Percentiles rank a stretch among this genome's conserved stretches.
phyloP scores from a whole-genome alignment of 805 yeast genomes.

The Candida yuanshanica region DNA sequence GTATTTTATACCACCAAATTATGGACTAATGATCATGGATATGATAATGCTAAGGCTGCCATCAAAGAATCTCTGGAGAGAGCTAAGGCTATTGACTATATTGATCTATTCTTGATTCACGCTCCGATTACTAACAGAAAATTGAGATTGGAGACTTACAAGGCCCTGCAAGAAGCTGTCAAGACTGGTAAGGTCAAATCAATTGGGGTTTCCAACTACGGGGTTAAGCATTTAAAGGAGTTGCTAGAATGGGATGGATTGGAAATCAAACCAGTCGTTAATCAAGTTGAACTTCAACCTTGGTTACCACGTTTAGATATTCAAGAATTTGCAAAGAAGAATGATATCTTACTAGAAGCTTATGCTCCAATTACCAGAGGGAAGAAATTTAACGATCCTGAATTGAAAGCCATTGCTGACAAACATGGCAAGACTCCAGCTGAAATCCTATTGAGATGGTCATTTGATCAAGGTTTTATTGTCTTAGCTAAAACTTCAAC shows the following conservation, averaged over 20 bases:
- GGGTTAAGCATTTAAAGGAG: conserved; percentile 53
- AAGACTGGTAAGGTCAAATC: conserved; percentile 52
- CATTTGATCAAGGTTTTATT: conserved; percentile 20
- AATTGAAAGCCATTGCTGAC: conserved; percentile 42
- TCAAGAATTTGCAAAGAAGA: conserved; percentile 49
- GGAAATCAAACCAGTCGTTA: conserved; percentile 56
- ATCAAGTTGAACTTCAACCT: conserved; percentile 81
- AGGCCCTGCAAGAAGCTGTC: conserved; percentile 70
- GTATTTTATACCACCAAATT: conserved; percentile 69
- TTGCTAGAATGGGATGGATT: conserved; percentile 51
- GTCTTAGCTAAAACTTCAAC: conserved; percentile 19
- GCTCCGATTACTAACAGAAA: conserved; percentile 47
- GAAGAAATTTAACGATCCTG: conserved; percentile 47
- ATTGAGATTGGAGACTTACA: conserved; percentile 56
- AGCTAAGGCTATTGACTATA: conserved; percentile 53
- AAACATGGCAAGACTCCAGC: conserved; percentile 24
- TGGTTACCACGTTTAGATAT: conserved; percentile 69
- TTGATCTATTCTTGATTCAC: conserved; percentile 67
- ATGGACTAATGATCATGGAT: conserved; percentile 48
- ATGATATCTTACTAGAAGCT: conserved; percentile 62
- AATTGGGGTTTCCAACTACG: conserved; percentile 78
- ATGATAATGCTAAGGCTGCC: conserved; percentile 48
- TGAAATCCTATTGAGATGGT: conserved; percentile 19
- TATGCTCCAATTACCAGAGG: conserved; percentile 78
- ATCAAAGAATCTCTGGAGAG: conserved; percentile 47